Base-by-base conservation (phyloP, 2,329 filamentous ascomycete species). In the Bisporella sp. region DNA sequence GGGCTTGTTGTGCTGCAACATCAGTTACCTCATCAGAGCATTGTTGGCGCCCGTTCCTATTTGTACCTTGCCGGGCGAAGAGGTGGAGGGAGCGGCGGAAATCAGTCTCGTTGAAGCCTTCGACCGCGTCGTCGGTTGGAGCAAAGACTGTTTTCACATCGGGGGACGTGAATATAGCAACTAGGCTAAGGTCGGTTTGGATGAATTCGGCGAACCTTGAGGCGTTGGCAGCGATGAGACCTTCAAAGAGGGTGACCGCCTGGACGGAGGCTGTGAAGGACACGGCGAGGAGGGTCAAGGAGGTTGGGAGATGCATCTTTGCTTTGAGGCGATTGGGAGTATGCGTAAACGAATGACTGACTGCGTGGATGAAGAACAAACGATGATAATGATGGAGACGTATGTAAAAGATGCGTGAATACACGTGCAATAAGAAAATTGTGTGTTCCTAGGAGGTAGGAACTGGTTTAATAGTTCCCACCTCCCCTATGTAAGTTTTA, bases 61-160 rank as follows among this genome's bases (percentile, higher is more conserved):
- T 11, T 30, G 9, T 45, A 29, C 11, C 28, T 12, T 41, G 45
- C 8, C 42, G 33, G 21, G 33, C 30, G 45, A 45, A 28, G 45
- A 32, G 29, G 21, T 42, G 35, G 35, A 39, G 35, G 35, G 35
- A 39, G n/a, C 35, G 35, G 35, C 35, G 35, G 35, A 39, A 39
- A n/a, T 39, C 35, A n/a, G 13, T 32, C 37, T 30, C 40, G 33
- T 33, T 31, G 12, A 13, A 45, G 31, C 8, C 28, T n/a, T 12
- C 12, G 30, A 39, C 39, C 28, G 41, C 32, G 28, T 11, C 48
- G 47, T 64, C 60, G 4, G 41, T 51, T 6, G 61, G 61, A 5
- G 62, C 62, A 42, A 62, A 64, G 31, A 63, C 55, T 3, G 62
- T 63, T 31, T 54, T 32, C 13, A 59, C 53, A 6, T 41, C 35